Evolutionary conservation across 176 grass and related monocot genomes (phyloP).

Genomic region (Microstegium vimineum): DNA sequence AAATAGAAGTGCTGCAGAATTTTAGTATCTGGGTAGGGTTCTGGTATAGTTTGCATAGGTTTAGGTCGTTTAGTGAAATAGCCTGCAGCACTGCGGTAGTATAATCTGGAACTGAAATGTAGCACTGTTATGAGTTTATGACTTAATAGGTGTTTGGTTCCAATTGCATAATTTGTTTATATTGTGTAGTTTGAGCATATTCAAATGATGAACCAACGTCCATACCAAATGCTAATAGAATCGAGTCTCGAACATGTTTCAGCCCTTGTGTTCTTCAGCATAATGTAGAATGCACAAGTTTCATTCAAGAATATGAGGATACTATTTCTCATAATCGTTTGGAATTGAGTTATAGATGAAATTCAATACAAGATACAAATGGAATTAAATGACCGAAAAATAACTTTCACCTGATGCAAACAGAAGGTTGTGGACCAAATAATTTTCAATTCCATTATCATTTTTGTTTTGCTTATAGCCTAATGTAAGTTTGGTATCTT

Average conservation of each 20-base stretch:
- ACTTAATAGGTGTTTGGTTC: not conserved
- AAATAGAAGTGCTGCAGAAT: not conserved
- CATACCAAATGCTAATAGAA: not conserved
- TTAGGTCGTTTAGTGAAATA: too few relatives aligned
- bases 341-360: not conserved
- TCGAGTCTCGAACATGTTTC: not conserved
- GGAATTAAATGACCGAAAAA: not conserved
- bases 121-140: not conserved
- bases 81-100: not conserved
- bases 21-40: too few relatives aligned
- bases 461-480: not conserved
- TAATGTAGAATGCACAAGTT: not conserved
- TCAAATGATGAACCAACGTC: not conserved
- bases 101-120: not conserved
- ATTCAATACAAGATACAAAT: not conserved
- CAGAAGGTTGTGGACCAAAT: not conserved
- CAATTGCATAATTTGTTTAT: slow-evolving; percentile 11
- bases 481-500: not conserved
- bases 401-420: not conserved
- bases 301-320: not conserved
- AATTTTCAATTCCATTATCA: not conserved
- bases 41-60: too few relatives aligned
- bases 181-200: not conserved
- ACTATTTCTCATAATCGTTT: not conserved
- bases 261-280: not conserved